Conservation (phyloP, 2,329 filamentous ascomycete genomes). For the Bipolaris zeicola region DNA sequence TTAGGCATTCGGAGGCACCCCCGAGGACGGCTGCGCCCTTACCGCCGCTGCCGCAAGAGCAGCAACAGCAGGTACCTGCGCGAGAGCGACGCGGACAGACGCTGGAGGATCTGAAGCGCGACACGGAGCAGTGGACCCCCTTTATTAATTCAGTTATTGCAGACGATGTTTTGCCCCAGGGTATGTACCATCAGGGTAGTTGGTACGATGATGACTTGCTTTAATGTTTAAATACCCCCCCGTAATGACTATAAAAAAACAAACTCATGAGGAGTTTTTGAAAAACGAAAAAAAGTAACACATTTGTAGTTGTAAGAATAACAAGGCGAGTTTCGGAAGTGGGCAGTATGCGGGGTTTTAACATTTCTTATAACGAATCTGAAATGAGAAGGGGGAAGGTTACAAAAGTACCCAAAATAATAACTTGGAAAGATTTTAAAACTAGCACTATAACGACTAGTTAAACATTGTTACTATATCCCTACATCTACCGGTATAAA, state of each 20-base stretch:
- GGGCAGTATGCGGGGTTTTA: too few species aligned
- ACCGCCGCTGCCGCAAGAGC: not conserved
- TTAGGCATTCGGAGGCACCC: conserved; percentile 9
- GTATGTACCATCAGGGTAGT: not conserved
- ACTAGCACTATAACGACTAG: too few species aligned
- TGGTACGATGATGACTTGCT: not conserved
- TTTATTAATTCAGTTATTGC: not conserved
- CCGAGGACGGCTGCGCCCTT: conserved; percentile 10
- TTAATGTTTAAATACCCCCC: not conserved
- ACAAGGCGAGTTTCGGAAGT: too few species aligned
- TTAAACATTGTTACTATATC: too few species aligned
- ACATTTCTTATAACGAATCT: too few species aligned
- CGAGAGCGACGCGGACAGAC: conserved; percentile 14
- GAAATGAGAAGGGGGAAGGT: too few species aligned
- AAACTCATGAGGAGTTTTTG: not conserved
- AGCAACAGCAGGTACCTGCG: conserved; percentile 8
- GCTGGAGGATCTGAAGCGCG: not conserved
- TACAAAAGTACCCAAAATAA: too few species aligned
- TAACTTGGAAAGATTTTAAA: too few species aligned
- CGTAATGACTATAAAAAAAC: too few species aligned
- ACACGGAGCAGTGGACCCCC: not conserved
- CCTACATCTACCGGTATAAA: not conserved
- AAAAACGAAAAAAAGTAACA: too few species aligned
- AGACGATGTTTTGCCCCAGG: not conserved
- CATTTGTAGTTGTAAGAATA: too few species aligned